phyloP scores from a whole-genome alignment of 441 rosid species.

The Erysimum cheiri region DNA sequence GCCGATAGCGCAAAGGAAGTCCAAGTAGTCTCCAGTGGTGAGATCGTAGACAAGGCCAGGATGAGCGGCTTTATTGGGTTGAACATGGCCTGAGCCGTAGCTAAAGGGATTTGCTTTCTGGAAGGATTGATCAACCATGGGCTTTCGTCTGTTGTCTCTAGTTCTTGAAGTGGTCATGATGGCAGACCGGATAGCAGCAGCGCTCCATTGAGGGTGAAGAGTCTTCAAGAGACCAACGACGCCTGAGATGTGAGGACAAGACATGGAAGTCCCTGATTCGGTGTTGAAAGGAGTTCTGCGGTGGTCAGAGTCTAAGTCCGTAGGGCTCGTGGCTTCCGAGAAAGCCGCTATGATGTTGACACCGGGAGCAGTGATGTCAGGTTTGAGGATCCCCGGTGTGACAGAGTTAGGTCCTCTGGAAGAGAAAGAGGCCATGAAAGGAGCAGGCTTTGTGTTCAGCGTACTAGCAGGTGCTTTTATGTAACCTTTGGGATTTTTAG shows the following conservation, averaged over 20 bases:
- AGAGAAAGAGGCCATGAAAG: slow-evolving; percentile 57
- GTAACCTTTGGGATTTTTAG: slow-evolving; percentile 51
- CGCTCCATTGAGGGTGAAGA: slow-evolving; percentile 60
- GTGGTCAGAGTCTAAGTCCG: slow-evolving; percentile 35
- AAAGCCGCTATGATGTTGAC: slow-evolving; percentile 60
- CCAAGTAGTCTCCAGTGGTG: slow-evolving; percentile 47
- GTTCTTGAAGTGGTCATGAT: slow-evolving; percentile 67
- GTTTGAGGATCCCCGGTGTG: slow-evolving; percentile 60
- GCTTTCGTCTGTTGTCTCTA: slow-evolving; percentile 33
- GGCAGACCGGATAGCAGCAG: slow-evolving; percentile 62
- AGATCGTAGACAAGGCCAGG: slow-evolving; percentile 77
- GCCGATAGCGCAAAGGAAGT: slow-evolving; percentile 62
- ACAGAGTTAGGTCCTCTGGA: slow-evolving; percentile 57
- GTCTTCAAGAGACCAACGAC: slow-evolving; percentile 61
- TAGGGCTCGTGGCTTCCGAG: slow-evolving; percentile 44
- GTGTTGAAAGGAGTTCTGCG: slow-evolving; percentile 47
- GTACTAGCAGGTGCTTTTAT: slow-evolving; percentile 35
- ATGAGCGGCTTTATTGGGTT: slow-evolving; percentile 56
- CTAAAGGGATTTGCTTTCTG: slow-evolving; percentile 56
- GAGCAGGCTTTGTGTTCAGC: slow-evolving; percentile 47
- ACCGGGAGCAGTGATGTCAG: slow-evolving; percentile 72
- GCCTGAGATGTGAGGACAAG: slow-evolving; percentile 68
- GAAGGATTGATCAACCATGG: slow-evolving; percentile 45
- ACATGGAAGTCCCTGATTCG: slow-evolving; percentile 65
- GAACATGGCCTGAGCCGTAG: slow-evolving; percentile 71